phyloP scores from a whole-genome alignment of 2,329 filamentous ascomycete genomes.

The Calonectria pteridis region DNA sequence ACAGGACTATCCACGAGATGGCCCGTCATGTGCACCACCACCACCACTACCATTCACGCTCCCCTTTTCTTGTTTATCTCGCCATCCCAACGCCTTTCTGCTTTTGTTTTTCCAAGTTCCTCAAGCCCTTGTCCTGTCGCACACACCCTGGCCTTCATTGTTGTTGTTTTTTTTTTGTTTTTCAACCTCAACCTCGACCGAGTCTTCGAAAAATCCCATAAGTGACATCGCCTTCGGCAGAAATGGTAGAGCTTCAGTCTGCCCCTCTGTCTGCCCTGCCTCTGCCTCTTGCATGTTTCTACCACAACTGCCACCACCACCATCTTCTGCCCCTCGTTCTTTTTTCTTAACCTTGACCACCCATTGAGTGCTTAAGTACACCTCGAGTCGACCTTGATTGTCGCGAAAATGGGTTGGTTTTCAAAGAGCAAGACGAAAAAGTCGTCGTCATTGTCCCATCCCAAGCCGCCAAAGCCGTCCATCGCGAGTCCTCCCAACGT shows the following conservation, averaged over 20 bases:
- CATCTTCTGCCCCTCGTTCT: not conserved
- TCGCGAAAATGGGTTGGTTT: conserved; percentile 18
- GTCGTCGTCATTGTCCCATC: not conserved
- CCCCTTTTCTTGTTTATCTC: conserved; percentile 6
- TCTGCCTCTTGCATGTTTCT: not conserved
- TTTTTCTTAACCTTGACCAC: not conserved
- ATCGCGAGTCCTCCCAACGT: conserved; percentile 37
- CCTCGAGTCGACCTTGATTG: not conserved
- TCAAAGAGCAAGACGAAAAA: conserved; percentile 18
- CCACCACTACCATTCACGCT: conserved; percentile 1
- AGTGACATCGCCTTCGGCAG: not conserved
- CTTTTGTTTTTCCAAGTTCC: not conserved
- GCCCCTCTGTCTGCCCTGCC: not conserved
- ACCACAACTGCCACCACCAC: not conserved
- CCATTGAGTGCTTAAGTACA: not conserved
- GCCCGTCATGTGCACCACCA: conserved; percentile 8
- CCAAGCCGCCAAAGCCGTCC: conserved; percentile 21
- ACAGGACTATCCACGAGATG: conserved; percentile 7
- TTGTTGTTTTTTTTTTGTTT: not conserved
- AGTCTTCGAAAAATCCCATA: not conserved
- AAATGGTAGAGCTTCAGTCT: conserved; percentile 8
- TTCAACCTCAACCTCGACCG: not conserved
- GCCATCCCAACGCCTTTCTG: not conserved
- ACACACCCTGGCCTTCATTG: not conserved
- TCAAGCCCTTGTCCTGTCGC: not conserved